Conservation (phyloP, 768 basidiomycete genomes). For the Floccularia luteovirens region DNA sequence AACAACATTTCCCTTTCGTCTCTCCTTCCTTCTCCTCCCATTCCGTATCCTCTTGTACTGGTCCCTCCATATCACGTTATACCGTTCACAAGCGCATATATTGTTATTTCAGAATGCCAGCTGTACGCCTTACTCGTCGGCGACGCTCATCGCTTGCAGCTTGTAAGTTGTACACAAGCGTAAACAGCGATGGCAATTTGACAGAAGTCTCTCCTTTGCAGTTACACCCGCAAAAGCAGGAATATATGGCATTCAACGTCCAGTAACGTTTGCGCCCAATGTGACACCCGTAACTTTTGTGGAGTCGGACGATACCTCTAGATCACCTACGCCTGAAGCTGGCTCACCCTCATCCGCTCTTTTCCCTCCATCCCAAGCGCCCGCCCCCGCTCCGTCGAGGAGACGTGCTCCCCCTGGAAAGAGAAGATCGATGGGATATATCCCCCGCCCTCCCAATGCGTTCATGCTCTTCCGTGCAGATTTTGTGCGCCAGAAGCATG, state of each 20-base stretch:
- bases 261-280: constrained; percentile 58
- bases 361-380: constrained; percentile 45
- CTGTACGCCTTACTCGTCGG: constrained; percentile 24
- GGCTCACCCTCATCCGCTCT: constrained; percentile 28
- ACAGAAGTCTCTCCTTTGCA: constrained; percentile 10
- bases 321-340: constrained; percentile 18
- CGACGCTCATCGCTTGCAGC: constrained; percentile 32
- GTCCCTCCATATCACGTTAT: neutral
- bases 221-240: constrained; percentile 41
- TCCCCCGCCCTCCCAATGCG: constrained; percentile 78
- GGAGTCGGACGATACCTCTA: constrained; percentile 19
- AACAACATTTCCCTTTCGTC: neutral
- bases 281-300: constrained; percentile 47
- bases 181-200: neutral
- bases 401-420: constrained; percentile 52
- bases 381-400: constrained; percentile 29
- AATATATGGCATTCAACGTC: constrained; percentile 41
- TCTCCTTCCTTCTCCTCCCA: neutral
- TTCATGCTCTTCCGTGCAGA: constrained; percentile 85
- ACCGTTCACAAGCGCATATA: constrained; percentile 1
- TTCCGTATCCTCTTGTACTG: neutral
- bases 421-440: constrained; percentile 53
- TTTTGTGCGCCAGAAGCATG: constrained; percentile 74
- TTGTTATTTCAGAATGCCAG: too few species aligned
- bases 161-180: constrained; percentile 14